Conservation (phyloP, 1,284 basidiomycete genomes). For the Trametes hirsuta region DNA sequence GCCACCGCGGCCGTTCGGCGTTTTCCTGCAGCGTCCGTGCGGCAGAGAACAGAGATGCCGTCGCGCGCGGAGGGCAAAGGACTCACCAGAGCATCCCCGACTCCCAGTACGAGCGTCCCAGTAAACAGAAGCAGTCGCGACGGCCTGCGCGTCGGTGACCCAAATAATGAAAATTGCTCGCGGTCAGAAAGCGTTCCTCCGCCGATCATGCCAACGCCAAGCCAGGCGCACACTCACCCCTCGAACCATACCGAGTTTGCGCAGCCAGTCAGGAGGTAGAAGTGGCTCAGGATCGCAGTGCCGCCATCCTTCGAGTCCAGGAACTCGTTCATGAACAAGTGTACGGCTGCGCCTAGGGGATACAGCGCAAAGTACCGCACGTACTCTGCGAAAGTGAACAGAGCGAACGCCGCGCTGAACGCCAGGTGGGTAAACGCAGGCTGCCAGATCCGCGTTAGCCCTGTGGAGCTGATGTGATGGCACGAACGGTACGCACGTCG, state of each 20-base stretch:
- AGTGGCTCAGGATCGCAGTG: constrained; percentile 96
- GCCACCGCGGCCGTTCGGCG: too few relatives aligned
- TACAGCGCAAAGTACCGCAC: constrained; percentile 98
- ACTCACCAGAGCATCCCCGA: constrained; percentile 91
- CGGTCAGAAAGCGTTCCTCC: background rate
- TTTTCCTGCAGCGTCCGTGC: too few relatives aligned
- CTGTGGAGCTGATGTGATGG: background rate
- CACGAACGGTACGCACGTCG: constrained; percentile 68
- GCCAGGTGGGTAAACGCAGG: constrained; percentile 95
- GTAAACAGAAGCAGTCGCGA: constrained; percentile 80
- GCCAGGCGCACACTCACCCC: constrained; percentile 57
- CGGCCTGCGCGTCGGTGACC: constrained; percentile 47
- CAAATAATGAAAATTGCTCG: background rate
- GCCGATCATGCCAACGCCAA: background rate
- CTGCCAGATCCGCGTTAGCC: constrained; percentile 45
- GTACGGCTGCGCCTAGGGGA: constrained; percentile 92
- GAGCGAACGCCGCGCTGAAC: constrained; percentile 90
- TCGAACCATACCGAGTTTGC: constrained; percentile 95
- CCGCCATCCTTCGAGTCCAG: constrained; percentile 95
- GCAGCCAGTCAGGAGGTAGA: constrained; percentile 95
- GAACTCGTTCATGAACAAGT: constrained; percentile 98
- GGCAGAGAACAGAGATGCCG: background rate
- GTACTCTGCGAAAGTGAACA: constrained; percentile 96
- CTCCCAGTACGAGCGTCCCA: constrained; percentile 89
- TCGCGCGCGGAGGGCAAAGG: background rate